Conservation (phyloP, 305 asterid species). For the Fraxinus sp. region DNA sequence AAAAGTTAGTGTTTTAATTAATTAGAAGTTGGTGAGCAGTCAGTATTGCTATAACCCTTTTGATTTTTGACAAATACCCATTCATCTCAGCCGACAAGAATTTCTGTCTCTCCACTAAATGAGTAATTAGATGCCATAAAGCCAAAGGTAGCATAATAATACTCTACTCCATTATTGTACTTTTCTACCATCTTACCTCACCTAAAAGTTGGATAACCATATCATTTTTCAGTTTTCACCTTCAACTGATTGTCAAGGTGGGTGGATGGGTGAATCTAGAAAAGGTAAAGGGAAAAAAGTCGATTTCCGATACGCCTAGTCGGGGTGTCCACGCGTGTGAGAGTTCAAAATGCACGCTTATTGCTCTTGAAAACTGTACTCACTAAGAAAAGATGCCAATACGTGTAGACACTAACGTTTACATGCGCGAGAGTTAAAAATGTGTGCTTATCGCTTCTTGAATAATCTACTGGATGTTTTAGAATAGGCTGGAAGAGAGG, state of each 20-base stretch:
- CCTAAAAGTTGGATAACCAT: constrained; percentile 28
- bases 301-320: background rate
- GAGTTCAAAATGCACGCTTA: background rate
- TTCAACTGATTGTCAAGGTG: constrained; percentile 30
- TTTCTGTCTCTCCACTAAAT: constrained; percentile 63
- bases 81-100: constrained; percentile 72
- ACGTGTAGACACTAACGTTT: background rate
- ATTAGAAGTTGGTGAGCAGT: constrained; percentile 69
- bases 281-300: background rate
- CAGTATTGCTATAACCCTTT: constrained; percentile 39
- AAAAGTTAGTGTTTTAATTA: constrained; percentile 21
- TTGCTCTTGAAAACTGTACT: background rate
- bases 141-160: constrained; percentile 32
- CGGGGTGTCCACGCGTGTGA: background rate
- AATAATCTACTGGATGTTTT: background rate
- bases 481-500: background rate
- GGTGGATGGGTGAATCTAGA: constrained; percentile 23
- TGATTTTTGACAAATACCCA: constrained; percentile 33
- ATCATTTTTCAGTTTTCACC: constrained; percentile 27
- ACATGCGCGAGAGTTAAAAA: background rate
- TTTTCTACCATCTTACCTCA: constrained; percentile 30
- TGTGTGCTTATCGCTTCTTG: background rate
- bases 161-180: constrained; percentile 32
- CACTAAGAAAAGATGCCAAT: background rate
- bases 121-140: constrained; percentile 48